phyloP scores from a whole-genome alignment of 208 protist species.

The Trichomonas gallinae region DNA sequence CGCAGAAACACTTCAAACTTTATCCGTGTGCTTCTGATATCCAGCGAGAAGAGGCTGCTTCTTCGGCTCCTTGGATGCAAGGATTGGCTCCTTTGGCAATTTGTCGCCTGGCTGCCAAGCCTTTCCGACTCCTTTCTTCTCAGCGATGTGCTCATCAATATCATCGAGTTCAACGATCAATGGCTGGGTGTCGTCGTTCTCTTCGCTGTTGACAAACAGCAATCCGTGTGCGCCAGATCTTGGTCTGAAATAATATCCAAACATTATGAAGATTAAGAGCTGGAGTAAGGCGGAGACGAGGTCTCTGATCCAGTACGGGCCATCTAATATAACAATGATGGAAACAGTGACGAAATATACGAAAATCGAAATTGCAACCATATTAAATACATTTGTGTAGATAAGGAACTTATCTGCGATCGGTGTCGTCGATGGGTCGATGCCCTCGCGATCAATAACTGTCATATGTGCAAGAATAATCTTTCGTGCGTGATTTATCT shows the following conservation, averaged over 20 bases:
- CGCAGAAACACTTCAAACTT: no score
- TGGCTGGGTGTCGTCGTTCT: neutral
- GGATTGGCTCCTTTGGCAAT: neutral
- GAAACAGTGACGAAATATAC: neutral
- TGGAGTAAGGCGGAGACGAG: neutral
- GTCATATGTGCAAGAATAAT: neutral
- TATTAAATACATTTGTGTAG: neutral
- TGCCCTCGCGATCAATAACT: neutral
- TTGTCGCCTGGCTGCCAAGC: neutral
- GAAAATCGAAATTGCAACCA: neutral
- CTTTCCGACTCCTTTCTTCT: neutral
- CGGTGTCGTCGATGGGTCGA: neutral
- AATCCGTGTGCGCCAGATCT: no score
- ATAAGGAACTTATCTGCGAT: neutral
- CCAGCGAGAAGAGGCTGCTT: neutral
- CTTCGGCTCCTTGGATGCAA: neutral
- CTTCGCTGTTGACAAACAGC: neutral
- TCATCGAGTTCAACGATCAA: neutral
- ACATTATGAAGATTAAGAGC: neutral
- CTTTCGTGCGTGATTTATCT: neutral
- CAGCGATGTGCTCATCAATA: neutral
- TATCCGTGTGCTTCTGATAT: neutral
- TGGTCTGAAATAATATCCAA: neutral
- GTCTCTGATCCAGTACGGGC: neutral
- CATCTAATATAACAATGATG: neutral